A percentile compares a stretch with the other conserved stretches of the same genome.
Evolutionary conservation across 768 basidiomycete genomes (phyloP).

Genomic region (Coprinopsis strossmayeri): DNA sequence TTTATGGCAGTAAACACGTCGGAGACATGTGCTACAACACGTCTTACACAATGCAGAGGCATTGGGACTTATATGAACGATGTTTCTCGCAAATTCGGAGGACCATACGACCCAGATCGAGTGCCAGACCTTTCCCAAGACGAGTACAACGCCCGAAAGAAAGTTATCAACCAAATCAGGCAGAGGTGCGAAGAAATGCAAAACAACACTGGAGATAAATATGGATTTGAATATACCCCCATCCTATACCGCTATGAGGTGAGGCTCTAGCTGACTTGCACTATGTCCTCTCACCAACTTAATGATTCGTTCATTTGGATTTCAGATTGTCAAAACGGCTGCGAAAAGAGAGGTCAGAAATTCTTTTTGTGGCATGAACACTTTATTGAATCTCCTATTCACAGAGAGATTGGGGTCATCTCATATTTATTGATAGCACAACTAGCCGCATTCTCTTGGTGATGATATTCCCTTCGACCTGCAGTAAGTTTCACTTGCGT

Average conservation of each 20-base stretch:
- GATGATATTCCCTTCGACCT: slow-evolving; percentile 20
- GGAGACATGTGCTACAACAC: slow-evolving; percentile 23
- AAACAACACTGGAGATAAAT: background rate
- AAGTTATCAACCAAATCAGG: slow-evolving; percentile 20
- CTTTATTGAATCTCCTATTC: background rate
- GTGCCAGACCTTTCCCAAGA: slow-evolving; percentile 19
- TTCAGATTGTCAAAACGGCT: slow-evolving; percentile 19
- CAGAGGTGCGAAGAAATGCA: slow-evolving; percentile 11
- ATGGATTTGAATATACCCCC: slow-evolving; percentile 18
- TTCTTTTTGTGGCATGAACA: background rate
- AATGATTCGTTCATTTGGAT: background rate
- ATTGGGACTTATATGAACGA: slow-evolving; percentile 22
- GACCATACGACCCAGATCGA: slow-evolving; percentile 10
- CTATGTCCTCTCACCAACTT: too few relatives aligned
- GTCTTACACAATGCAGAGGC: slow-evolving; percentile 22
- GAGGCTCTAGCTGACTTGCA: too few relatives aligned
- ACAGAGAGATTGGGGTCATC: slow-evolving; percentile 26
- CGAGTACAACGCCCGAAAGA: slow-evolving; percentile 22
- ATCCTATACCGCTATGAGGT: slow-evolving; percentile 29
- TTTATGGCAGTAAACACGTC: slow-evolving; percentile 24
- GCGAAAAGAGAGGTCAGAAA: slow-evolving; percentile 20
- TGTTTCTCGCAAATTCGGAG: slow-evolving; percentile 20
- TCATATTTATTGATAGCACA: slow-evolving; percentile 22
- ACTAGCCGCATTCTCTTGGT: slow-evolving; percentile 22
- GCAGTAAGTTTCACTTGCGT: slow-evolving; percentile 13